Base-by-base conservation (phyloP, 139 green algal genomes). In the Limnomonas spitsbergensis region DNA sequence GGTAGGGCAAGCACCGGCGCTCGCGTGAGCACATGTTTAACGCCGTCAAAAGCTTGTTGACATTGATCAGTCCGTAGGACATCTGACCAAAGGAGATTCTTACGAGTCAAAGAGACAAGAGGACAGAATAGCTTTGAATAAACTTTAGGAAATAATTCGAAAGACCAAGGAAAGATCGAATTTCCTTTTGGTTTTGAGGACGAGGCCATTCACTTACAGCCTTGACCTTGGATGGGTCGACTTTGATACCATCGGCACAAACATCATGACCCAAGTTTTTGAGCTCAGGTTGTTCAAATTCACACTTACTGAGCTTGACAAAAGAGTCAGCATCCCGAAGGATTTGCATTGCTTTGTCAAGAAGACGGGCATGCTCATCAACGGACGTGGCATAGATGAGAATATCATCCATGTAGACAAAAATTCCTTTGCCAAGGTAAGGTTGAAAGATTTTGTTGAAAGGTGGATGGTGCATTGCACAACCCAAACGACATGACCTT, bases 61-160 rank as follows among this genome's bases (percentile, higher is more conserved):
- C 69, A 38, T 35, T 54, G 42, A 9, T 6, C 37, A 67, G 38
- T 1, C 67, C 83, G 71, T 81, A 0, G n/a, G n/a, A n/a, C n/a
- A n/a, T n/a, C n/a, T n/a, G n/a, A 40, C 26, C 26, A 70, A 79
- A 34, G 0, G 0, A 29, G n/a, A 29, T 68, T 36, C 31, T 77
- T 26, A 4, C 40, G 4, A 1, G 39, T 75, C 1, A 86, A 69
- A 27, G 47, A 37, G 27, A 31, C 81, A 7, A 88, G 54, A n/a
- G n/a, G n/a, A n/a, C n/a, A n/a, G n/a, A n/a, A n/a, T n/a, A n/a
- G n/a, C n/a, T n/a, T n/a, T n/a, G 66, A 40, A 88, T 83, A 42
- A 85, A 88, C 7, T 53, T 66, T 4, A 79, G 39, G 69, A 79
- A 86, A 29, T 83, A 81, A 47, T 83, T 86, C 6, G 77, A 70